These are phyloP conservation scores for Cadophora malorum DNA, from an alignment of 2,329 filamentous ascomycete species.

Conservation along the genomic window DNA sequence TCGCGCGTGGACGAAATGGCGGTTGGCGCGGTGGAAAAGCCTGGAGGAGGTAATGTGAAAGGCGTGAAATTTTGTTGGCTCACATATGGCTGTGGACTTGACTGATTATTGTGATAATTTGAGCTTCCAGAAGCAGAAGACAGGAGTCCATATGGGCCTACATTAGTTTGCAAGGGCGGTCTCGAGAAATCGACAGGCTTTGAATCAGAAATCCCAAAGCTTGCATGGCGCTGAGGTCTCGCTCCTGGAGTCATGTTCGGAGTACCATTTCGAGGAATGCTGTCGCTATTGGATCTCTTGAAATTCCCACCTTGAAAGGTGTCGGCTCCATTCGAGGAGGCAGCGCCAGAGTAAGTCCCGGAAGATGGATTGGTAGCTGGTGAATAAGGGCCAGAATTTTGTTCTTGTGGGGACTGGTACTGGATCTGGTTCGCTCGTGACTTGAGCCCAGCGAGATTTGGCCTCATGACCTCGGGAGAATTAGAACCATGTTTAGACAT, in stretches of 20 bases:
- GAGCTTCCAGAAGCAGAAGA: slow-evolving; percentile 59
- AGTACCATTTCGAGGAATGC: slow-evolving; percentile 36
- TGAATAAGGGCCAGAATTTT: slow-evolving; percentile 41
- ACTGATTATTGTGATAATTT: slow-evolving; percentile 51
- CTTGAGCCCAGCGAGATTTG: slow-evolving; percentile 38
- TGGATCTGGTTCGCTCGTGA: slow-evolving; percentile 40
- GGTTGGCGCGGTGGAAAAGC: slow-evolving; percentile 55
- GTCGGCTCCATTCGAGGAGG: slow-evolving; percentile 39
- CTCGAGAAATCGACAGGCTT: slow-evolving; percentile 50
- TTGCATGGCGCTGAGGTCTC: slow-evolving; percentile 40
- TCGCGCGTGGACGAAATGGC: slow-evolving; percentile 39
- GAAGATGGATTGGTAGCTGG: slow-evolving; percentile 41
- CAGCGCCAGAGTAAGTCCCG: slow-evolving; percentile 40
- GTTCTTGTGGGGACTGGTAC: slow-evolving; percentile 44
- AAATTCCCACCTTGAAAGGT: slow-evolving; percentile 36
- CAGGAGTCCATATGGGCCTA: slow-evolving; percentile 58
- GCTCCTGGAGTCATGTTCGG: slow-evolving; percentile 29
- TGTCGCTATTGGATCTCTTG: slow-evolving; percentile 45
- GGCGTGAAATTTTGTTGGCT: slow-evolving; percentile 66
- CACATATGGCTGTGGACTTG: slow-evolving; percentile 58
- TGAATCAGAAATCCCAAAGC: slow-evolving; percentile 43
- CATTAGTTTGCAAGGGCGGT: slow-evolving; percentile 54
- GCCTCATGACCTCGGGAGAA: slow-evolving; percentile 44
- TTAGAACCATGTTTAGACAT: slow-evolving; percentile 38
- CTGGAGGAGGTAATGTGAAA: slow-evolving; percentile 67